A percentile compares a stretch with the other conserved stretches of the same genome.
Conservation (phyloP, 2,329 filamentous ascomycete species). For the Rutstroemia sp. region DNA sequence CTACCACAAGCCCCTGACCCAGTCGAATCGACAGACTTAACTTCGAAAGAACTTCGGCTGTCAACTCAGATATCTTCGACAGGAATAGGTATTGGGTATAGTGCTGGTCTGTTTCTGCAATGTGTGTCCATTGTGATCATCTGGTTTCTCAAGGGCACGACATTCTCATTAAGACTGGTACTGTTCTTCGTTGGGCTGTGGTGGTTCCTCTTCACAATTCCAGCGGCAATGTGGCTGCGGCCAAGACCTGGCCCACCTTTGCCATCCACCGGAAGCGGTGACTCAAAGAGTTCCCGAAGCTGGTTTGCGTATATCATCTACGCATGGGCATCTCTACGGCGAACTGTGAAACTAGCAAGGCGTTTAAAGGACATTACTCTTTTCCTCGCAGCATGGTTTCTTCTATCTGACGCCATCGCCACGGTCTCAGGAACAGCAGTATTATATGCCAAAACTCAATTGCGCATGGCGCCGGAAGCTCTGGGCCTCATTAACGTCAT, state of each 20-base stretch:
- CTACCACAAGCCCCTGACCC: constrained; percentile 27
- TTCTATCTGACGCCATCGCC: constrained; percentile 86
- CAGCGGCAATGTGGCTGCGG: constrained; percentile 79
- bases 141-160: constrained; percentile 64
- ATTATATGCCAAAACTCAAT: constrained; percentile 86
- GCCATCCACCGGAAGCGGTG: constrained; percentile 28
- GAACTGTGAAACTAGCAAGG: constrained; percentile 67
- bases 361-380: constrained; percentile 65
- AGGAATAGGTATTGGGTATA: constrained; percentile 91
- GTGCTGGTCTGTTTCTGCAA: constrained; percentile 78
- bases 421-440: constrained; percentile 93
- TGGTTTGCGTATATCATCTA: constrained; percentile 68
- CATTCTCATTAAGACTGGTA: constrained; percentile 78
- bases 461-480: constrained; percentile 83
- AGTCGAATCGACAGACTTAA: constrained; percentile 32
- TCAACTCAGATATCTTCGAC: constrained; percentile 88
- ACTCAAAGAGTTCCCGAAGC: constrained; percentile 26
- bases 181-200: constrained; percentile 81
- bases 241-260: constrained; percentile 83
- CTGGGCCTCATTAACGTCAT: constrained; percentile 91
- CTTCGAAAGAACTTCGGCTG: constrained; percentile 64
- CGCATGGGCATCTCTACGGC: constrained; percentile 78
- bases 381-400: constrained; percentile 85
- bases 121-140: constrained; percentile 73
- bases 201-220: constrained; percentile 91